Evolutionary conservation across 2,329 filamentous ascomycete species (phyloP).

Genomic region (Fusarium lateritium): DNA sequence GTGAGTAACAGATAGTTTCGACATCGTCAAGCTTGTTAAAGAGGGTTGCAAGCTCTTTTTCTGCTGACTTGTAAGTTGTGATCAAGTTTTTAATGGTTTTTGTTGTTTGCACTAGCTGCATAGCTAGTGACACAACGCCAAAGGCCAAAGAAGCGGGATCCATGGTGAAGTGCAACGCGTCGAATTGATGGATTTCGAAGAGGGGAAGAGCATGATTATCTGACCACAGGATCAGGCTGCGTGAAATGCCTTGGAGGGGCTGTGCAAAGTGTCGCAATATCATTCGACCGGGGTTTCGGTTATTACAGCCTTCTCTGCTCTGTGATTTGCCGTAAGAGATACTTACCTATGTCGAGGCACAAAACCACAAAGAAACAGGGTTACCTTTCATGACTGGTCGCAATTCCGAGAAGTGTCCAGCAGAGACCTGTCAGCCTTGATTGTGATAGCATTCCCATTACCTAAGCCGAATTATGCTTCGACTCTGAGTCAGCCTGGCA

Average conservation of each 20-base stretch:
- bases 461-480: too few relatives aligned
- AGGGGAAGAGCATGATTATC: too few relatives aligned
- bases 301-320: rapidly evolving
- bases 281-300: background rate
- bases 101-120: conserved; percentile 4
- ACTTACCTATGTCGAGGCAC: background rate
- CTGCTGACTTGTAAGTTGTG: conserved; percentile 19
- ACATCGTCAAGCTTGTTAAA: conserved; percentile 1
- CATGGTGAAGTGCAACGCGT: conserved; percentile 4
- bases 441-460: too few relatives aligned
- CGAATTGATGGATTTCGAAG: too few relatives aligned
- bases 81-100: conserved; percentile 15
- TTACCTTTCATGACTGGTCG: too few relatives aligned
- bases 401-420: too few relatives aligned
- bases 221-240: background rate
- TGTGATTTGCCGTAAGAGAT: background rate
- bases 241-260: background rate
- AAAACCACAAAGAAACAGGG: too few relatives aligned
- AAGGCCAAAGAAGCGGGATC: conserved; percentile 30
- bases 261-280: background rate
- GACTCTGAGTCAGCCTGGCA: too few relatives aligned
- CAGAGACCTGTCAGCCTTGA: too few relatives aligned
- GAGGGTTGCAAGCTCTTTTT: conserved; percentile 4
- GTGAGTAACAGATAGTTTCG: conserved; percentile 6
- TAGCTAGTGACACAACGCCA: conserved; percentile 12